Evolutionary conservation across 345 rosid genomes (phyloP).

Genomic region (Fremontodendron californicum): DNA sequence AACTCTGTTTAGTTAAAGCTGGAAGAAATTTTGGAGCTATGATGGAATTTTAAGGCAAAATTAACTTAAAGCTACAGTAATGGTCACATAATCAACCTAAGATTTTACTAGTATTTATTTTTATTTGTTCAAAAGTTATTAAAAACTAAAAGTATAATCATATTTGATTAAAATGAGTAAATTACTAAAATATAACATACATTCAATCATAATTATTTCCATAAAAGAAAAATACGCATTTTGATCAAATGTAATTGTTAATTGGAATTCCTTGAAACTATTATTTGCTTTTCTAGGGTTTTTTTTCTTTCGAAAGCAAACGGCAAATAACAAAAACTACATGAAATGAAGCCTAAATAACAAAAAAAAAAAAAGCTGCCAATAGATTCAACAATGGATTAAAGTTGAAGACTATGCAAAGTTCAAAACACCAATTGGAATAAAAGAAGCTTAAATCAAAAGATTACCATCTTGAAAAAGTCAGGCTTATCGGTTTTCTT

Average conservation of each 20-base stretch:
- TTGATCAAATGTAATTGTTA: not conserved
- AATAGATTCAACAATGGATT: not conserved
- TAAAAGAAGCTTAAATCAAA: not conserved
- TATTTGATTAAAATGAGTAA: not conserved
- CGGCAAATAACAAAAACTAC: not conserved
- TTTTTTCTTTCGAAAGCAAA: not conserved
- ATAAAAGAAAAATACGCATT: not conserved
- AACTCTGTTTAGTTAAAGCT: not conserved
- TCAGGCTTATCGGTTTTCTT: slow-evolving; percentile 79
- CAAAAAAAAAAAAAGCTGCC: not conserved
- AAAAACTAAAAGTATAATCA: not conserved
- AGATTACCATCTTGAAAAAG: slow-evolving; percentile 70
- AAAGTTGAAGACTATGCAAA: not conserved
- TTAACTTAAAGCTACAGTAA: not conserved
- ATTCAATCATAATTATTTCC: not conserved
- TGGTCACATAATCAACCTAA: not conserved
- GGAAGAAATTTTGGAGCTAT: not conserved
- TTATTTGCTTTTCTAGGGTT: too few relatives aligned
- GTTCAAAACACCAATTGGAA: not conserved
- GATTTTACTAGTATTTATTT: not conserved
- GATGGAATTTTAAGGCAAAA: not conserved
- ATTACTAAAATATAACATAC: not conserved
- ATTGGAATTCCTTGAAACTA: not conserved
- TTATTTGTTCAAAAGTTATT: not conserved
- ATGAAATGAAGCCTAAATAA: not conserved